A percentile compares a stretch with the other conserved stretches of the same genome.
phyloP scores from a whole-genome alignment of 768 basidiomycete species.

The Coprinopsis cinerea region DNA sequence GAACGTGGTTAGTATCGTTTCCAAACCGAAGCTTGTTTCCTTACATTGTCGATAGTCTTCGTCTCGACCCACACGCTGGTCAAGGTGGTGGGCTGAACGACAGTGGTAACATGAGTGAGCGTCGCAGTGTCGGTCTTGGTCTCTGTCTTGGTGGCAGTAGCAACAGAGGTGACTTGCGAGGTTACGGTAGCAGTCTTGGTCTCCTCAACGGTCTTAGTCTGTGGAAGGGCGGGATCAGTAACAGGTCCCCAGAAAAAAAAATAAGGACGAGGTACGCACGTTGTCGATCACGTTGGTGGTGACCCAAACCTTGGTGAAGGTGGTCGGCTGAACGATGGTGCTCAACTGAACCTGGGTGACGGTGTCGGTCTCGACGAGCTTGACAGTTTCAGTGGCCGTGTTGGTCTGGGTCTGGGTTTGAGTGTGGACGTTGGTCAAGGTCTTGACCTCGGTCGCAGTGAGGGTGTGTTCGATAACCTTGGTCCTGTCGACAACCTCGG shows the following conservation, averaged over 20 bases:
- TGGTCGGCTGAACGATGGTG: constrained; percentile 53
- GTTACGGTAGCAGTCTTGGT: constrained; percentile 45
- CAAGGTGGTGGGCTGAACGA: constrained; percentile 54
- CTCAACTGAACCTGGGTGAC: constrained; percentile 49
- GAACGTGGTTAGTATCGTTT: constrained; percentile 4
- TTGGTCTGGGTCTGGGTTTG: constrained; percentile 40
- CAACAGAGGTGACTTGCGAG: constrained; percentile 45
- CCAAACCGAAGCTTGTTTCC: constrained; percentile 17
- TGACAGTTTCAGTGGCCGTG: constrained; percentile 41
- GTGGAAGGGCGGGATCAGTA: constrained; percentile 5
- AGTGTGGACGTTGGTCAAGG: constrained; percentile 50
- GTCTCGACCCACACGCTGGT: constrained; percentile 51
- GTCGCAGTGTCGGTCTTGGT: constrained; percentile 50
- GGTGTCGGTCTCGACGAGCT: constrained; percentile 42
- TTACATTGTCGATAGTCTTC: constrained; percentile 49
- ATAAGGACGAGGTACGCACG: constrained; percentile 27
- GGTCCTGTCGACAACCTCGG: constrained; percentile 56
- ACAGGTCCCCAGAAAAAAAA: neutral
- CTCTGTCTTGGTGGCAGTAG: constrained; percentile 52
- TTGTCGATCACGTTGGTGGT: constrained; percentile 55
- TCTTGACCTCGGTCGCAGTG: constrained; percentile 59
- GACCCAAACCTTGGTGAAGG: constrained; percentile 47
- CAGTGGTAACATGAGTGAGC: constrained; percentile 46
- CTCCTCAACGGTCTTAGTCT: constrained; percentile 55
- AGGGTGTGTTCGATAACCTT: constrained; percentile 50